Conservation (phyloP, 208 protist species). For the Phytomonas serpens region DNA sequence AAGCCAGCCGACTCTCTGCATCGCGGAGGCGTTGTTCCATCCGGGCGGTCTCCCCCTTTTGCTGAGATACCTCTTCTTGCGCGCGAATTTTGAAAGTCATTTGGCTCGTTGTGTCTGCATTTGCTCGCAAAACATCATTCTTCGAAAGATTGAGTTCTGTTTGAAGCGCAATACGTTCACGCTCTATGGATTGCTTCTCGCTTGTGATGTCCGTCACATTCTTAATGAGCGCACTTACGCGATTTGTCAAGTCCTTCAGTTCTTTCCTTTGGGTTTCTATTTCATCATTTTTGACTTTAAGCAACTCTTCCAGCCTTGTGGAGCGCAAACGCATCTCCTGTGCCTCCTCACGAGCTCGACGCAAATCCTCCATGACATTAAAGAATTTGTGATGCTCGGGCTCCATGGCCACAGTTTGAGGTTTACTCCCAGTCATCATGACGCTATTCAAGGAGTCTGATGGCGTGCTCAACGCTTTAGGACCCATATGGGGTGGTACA, state of each 20-base stretch:
- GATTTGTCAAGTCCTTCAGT: conserved; percentile 41
- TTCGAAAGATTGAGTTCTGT: conserved; percentile 28
- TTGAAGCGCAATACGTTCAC: conserved; percentile 36
- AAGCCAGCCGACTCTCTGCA: conserved; percentile 25
- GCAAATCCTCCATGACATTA: conserved; percentile 31
- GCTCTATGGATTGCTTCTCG: conserved; percentile 20
- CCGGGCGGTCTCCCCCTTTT: conserved; percentile 28
- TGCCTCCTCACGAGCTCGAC: conserved; percentile 35
- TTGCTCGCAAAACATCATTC: conserved; percentile 33
- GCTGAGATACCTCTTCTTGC: conserved; percentile 39
- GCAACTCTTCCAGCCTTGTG: conserved; percentile 23
- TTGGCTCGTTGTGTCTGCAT: conserved; percentile 24
- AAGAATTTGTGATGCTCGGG: conserved; percentile 12
- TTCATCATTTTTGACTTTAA: conserved; percentile 35
- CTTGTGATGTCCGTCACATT: conserved; percentile 35
- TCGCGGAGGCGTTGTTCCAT: conserved; percentile 66
- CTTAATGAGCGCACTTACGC: conserved; percentile 33
- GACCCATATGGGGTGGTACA: conserved; percentile 15
- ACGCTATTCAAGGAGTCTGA: conserved; percentile 9
- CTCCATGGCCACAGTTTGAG: conserved; percentile 6
- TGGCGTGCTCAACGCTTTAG: conserved; percentile 22
- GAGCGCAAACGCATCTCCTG: conserved; percentile 67
- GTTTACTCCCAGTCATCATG: background rate
- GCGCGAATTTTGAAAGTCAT: conserved; percentile 34
- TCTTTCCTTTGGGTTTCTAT: conserved; percentile 19